phyloP scores from a whole-genome alignment of 2,329 filamentous ascomycete genomes.

The Rhynchosporium secalis region DNA sequence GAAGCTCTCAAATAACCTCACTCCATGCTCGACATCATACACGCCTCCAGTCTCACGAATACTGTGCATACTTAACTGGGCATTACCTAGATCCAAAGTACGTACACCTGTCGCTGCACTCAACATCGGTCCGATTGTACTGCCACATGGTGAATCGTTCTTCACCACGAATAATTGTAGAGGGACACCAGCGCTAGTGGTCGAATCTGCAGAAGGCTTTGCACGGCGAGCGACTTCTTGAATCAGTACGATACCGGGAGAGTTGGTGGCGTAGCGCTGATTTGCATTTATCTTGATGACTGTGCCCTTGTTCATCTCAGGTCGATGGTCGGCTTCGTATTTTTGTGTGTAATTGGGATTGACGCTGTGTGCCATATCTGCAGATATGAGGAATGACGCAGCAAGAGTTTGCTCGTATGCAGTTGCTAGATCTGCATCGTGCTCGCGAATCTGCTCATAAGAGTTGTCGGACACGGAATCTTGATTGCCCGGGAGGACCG shows the following conservation, averaged over 20 bases:
- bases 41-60: constrained; percentile 91
- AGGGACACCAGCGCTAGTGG: constrained; percentile 68
- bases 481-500: constrained; percentile 64
- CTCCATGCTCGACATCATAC: constrained; percentile 82
- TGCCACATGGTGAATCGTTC: constrained; percentile 92
- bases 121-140: constrained; percentile 97
- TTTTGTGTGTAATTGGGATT: constrained; percentile 93
- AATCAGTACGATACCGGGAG: constrained; percentile 87
- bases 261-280: constrained; percentile 94
- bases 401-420: constrained; percentile 92
- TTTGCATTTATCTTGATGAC: constrained; percentile 99
- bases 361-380: constrained; percentile 96
- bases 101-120: constrained; percentile 82
- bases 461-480: constrained; percentile 59
- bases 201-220: constrained; percentile 49
- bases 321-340: constrained; percentile 87
- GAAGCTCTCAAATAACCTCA: constrained; percentile 85
- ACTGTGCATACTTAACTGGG: constrained; percentile 91
- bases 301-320: constrained; percentile 93
- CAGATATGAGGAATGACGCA: constrained; percentile 89
- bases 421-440: constrained; percentile 65
- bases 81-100: constrained; percentile 55
- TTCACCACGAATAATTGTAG: constrained; percentile 94
- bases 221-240: constrained; percentile 75
- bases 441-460: constrained; percentile 59